Conservation (phyloP, 164 flowering plant species). For the Pachysandra terminalis region DNA sequence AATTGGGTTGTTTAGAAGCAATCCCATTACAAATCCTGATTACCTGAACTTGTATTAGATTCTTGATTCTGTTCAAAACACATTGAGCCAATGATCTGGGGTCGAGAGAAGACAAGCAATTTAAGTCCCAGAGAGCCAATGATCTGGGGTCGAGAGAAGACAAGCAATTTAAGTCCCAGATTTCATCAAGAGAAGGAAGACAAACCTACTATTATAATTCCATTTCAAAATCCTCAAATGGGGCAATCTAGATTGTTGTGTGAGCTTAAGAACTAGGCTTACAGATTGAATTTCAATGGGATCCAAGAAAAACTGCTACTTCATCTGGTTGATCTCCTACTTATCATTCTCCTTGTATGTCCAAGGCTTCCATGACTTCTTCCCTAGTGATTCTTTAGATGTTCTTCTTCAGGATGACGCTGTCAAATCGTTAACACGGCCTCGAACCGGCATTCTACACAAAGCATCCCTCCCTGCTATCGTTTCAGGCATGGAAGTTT, state of each 20-base stretch:
- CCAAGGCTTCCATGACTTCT: slow-evolving; percentile 12
- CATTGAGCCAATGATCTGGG: too few relatives aligned
- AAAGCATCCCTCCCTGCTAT: slow-evolving; percentile 38
- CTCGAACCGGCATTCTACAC: slow-evolving; percentile 43
- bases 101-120: too few relatives aligned
- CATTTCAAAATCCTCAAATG: neutral
- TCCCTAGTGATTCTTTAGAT: slow-evolving; percentile 29
- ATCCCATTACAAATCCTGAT: too few relatives aligned
- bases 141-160: neutral
- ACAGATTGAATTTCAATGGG: slow-evolving; percentile 15
- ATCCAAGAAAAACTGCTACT: slow-evolving; percentile 6
- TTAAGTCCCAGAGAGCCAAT: too few relatives aligned
- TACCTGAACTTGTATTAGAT: neutral
- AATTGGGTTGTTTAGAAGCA: neutral
- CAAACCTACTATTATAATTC: neutral
- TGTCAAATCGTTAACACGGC: slow-evolving; percentile 27
- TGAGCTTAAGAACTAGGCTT: neutral
- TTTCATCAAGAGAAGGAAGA: neutral
- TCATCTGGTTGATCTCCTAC: neutral
- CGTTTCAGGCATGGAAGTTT: slow-evolving; percentile 46
- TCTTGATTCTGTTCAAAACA: neutral
- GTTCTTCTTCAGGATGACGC: slow-evolving; percentile 39
- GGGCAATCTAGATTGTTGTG: too few relatives aligned
- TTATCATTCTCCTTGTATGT: neutral
- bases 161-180: too few relatives aligned